phyloP scores from a whole-genome alignment of 345 rosid species.

The Dovyalis caffra region DNA sequence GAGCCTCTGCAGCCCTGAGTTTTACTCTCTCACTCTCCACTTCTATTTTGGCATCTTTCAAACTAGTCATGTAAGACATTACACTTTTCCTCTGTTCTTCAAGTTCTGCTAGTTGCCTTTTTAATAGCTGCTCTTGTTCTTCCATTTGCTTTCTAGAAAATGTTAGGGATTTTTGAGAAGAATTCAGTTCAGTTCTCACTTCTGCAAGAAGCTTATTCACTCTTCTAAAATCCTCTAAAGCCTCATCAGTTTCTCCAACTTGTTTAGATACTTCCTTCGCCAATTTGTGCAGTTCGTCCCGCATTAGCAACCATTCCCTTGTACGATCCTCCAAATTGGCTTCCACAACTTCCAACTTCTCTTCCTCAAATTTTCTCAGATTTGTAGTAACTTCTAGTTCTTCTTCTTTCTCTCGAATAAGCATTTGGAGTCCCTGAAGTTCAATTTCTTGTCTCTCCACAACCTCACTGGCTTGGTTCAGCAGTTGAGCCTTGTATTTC shows the following conservation, averaged over 20 bases:
- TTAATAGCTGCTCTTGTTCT: conserved; percentile 53
- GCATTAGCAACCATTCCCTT: conserved; percentile 65
- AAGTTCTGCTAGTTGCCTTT: conserved; percentile 49
- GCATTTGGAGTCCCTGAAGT: conserved; percentile 49
- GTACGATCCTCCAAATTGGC: conserved; percentile 65
- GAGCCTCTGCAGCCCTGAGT: conserved; percentile 65
- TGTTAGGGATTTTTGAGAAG: conserved; percentile 67
- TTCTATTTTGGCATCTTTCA: conserved; percentile 67
- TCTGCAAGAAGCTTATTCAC: conserved; percentile 69
- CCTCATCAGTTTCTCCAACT: conserved; percentile 46
- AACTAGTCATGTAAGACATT: conserved; percentile 52
- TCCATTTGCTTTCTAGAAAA: conserved; percentile 60
- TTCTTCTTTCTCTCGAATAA: conserved; percentile 58
- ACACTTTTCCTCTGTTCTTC: conserved; percentile 65
- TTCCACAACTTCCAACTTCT: conserved; percentile 58
- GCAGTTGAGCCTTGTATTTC: conserved; percentile 49
- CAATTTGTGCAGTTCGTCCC: conserved; percentile 57
- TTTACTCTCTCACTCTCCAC: conserved; percentile 68
- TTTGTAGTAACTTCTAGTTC: conserved; percentile 47
- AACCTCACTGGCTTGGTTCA: conserved; percentile 61
- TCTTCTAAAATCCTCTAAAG: conserved; percentile 57
- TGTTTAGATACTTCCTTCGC: conserved; percentile 42
- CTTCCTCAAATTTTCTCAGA: conserved; percentile 51
- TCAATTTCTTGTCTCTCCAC: conserved; percentile 61
- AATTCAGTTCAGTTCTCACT: conserved; percentile 68